A percentile compares a stretch with the other conserved stretches of the same genome.
These are phyloP conservation scores for Goffeauzyma gilvescens DNA, from an alignment of 768 basidiomycete species.

Conservation along the genomic window DNA sequence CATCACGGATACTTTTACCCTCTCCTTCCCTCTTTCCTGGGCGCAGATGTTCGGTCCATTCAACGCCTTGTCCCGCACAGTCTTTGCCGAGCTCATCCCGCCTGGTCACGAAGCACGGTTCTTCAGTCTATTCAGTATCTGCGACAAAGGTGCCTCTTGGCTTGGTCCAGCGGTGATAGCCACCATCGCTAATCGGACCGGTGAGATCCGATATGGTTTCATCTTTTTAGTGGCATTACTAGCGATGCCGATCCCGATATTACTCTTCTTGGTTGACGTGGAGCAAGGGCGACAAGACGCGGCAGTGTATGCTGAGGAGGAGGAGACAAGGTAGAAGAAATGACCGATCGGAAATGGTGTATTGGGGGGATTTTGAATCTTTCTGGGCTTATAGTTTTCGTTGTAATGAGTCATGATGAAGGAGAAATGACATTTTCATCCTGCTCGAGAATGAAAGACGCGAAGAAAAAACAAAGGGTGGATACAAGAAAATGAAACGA, in stretches of 20 bases:
- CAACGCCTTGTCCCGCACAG: conserved; percentile 70
- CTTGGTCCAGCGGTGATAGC: conserved; percentile 78
- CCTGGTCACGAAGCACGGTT: conserved; percentile 75
- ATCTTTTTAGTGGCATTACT: conserved; percentile 71
- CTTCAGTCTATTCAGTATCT: conserved; percentile 70
- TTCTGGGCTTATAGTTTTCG: too few relatives aligned
- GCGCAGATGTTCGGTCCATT: conserved; percentile 67
- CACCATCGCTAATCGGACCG: conserved; percentile 66
- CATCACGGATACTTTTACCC: neutral
- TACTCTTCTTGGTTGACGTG: conserved; percentile 47
- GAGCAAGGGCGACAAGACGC: conserved; percentile 46
- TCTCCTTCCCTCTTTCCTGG: conserved; percentile 29
- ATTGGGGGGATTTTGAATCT: too few relatives aligned
- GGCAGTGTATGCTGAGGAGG: conserved; percentile 16
- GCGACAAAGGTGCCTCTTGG: conserved; percentile 70
- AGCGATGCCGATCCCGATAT: conserved; percentile 57
- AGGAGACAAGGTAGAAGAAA: too few relatives aligned
- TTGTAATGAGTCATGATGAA: too few relatives aligned
- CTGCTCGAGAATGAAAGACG: too few relatives aligned
- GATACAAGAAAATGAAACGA: too few relatives aligned
- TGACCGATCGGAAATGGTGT: too few relatives aligned
- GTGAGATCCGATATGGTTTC: conserved; percentile 79
- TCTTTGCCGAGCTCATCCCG: conserved; percentile 72
- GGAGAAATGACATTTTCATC: too few relatives aligned
- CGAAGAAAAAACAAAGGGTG: too few relatives aligned